phyloP scores from a whole-genome alignment of 1,284 basidiomycete species.

The Cryptococcus amylolentus region DNA sequence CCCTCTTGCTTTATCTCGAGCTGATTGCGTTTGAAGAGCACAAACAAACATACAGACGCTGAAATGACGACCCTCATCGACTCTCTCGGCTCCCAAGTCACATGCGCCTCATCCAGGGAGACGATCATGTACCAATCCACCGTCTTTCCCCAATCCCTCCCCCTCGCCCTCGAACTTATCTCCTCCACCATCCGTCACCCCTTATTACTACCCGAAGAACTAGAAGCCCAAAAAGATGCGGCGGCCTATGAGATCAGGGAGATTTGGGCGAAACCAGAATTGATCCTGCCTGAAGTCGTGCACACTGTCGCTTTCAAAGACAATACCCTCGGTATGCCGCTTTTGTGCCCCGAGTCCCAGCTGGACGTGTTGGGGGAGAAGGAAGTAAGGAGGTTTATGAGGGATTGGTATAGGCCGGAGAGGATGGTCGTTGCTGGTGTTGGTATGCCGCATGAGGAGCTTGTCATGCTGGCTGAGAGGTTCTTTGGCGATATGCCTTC shows the following conservation, averaged over 20 bases:
- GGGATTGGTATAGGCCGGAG: conserved; percentile 86
- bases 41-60: conserved; percentile 54
- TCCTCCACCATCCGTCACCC: conserved; percentile 86
- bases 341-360: conserved; percentile 82
- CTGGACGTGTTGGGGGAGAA: conserved; percentile 66
- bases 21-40: conserved; percentile 45
- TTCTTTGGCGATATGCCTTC: conserved; percentile 72
- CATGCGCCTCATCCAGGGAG: conserved; percentile 87
- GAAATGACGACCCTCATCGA: conserved; percentile 82
- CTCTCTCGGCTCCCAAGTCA: conserved; percentile 84
- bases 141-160: conserved; percentile 80
- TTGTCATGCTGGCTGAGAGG: conserved; percentile 79
- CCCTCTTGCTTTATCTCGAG: not conserved
- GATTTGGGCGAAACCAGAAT: conserved; percentile 83
- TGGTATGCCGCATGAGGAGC: conserved; percentile 82
- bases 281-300: conserved; percentile 89
- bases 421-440: conserved; percentile 91
- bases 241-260: conserved; percentile 92
- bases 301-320: conserved; percentile 79
- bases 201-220: conserved; percentile 70
- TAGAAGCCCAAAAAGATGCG: conserved; percentile 78
- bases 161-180: conserved; percentile 79
- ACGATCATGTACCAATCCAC: conserved; percentile 98
- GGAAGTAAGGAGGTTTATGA: conserved; percentile 65
- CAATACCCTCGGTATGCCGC: conserved; percentile 79